Evolutionary conservation across 441 rosid species (phyloP).

Genomic region (Gossypium schwendimanii): DNA sequence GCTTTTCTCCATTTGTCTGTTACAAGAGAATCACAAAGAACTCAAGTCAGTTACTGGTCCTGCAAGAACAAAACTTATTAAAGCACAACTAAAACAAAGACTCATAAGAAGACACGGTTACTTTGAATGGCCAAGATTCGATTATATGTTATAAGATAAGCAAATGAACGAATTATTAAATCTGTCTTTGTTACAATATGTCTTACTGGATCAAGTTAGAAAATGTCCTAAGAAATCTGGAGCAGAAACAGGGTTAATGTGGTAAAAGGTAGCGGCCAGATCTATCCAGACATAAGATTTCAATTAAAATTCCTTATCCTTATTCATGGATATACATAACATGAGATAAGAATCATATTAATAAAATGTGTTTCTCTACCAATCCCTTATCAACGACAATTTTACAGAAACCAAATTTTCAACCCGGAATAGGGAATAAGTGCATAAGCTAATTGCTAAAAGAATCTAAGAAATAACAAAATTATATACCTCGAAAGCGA

Average conservation of each 20-base stretch:
- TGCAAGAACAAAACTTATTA: background rate
- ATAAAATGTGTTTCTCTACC: background rate
- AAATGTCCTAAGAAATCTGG: background rate
- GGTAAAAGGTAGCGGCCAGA: background rate
- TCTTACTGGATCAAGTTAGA: background rate
- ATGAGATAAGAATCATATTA: background rate
- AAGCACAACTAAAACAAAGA: constrained; percentile 5
- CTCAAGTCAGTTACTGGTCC: constrained; percentile 1
- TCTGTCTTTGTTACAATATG: background rate
- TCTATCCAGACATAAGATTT: background rate
- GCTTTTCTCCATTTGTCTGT: constrained; percentile 81
- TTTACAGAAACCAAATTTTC: background rate
- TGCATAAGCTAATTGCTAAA: background rate
- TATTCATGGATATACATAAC: background rate
- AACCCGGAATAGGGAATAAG: background rate
- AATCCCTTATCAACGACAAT: background rate
- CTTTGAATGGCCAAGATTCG: background rate
- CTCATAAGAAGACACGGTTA: background rate
- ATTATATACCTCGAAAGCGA: constrained; percentile 61
- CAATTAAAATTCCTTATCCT: background rate
- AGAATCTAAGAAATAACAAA: background rate
- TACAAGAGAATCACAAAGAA: constrained; percentile 2
- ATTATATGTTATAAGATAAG: background rate
- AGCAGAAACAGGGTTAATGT: background rate
- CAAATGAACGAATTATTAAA: background rate